A percentile compares a stretch with the other conserved stretches of the same genome.
Evolutionary conservation across 306 rosid species (phyloP).

Genomic region (Sindora glabra): DNA sequence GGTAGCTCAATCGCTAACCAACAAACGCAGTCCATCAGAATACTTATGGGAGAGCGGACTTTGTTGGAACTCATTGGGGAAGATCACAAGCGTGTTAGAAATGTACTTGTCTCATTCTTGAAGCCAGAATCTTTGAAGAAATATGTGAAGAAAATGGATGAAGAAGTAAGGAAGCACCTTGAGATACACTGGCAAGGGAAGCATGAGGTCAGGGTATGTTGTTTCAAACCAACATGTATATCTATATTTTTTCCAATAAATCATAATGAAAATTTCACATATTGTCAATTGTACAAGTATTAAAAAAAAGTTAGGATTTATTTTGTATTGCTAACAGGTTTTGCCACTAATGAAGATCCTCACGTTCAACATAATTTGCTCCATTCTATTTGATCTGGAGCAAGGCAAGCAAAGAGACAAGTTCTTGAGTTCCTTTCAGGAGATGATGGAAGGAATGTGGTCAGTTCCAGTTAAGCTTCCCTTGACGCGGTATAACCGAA

Average conservation of each 20-base stretch:
- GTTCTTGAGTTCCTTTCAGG: constrained; percentile 27
- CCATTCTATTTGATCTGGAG: constrained; percentile 61
- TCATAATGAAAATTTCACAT: too few relatives aligned
- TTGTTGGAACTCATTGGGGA: constrained; percentile 37
- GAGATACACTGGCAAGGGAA: constrained; percentile 63
- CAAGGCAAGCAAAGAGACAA: constrained; percentile 46
- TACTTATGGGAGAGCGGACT: constrained; percentile 47
- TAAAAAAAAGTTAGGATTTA: not conserved
- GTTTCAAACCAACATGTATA: too few relatives aligned
- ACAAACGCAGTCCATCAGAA: constrained; percentile 38
- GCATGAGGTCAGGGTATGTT: constrained; percentile 37
- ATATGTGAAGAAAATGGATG: constrained; percentile 56
- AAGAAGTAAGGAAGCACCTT: constrained; percentile 49
- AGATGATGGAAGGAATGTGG: constrained; percentile 55
- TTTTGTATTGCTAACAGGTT: constrained; percentile 29
- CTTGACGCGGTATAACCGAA: constrained; percentile 55
- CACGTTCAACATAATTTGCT: constrained; percentile 63
- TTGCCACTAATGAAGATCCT: constrained; percentile 68
- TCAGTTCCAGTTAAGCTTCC: constrained; percentile 61
- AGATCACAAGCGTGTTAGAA: constrained; percentile 66
- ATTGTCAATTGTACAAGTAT: too few relatives aligned
- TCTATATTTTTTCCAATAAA: too few relatives aligned
- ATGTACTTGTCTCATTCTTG: constrained; percentile 56
- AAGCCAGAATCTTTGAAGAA: constrained; percentile 66
- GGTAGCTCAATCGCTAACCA: constrained; percentile 16